phyloP scores from a whole-genome alignment of 768 basidiomycete species.

The Calocera cornea region DNA sequence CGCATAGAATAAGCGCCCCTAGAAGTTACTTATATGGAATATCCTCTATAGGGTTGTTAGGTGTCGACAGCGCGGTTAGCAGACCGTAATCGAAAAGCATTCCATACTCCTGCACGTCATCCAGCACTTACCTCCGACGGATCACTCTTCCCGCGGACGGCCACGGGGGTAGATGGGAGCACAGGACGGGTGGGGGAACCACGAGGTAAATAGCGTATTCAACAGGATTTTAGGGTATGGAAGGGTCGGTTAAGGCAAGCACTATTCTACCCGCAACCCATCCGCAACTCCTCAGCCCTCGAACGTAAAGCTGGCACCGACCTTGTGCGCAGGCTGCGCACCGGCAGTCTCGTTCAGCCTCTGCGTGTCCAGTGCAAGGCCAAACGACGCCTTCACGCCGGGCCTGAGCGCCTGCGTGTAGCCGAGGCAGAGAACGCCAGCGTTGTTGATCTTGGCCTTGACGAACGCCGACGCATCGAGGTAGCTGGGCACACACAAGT shows the following conservation, averaged over 20 bases:
- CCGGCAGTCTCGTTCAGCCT: slow-evolving; percentile 61
- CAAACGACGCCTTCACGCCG: slow-evolving; percentile 84
- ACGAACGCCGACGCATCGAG: slow-evolving; percentile 82
- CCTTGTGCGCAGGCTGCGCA: slow-evolving; percentile 60
- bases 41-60: too few relatives aligned
- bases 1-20: too few relatives aligned
- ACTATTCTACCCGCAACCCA: background rate
- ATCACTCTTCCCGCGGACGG: too few relatives aligned
- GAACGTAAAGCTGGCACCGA: slow-evolving; percentile 62
- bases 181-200: background rate
- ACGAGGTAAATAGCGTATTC: background rate
- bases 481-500: slow-evolving; percentile 38
- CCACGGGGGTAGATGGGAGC: background rate
- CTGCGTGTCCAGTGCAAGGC: slow-evolving; percentile 90
- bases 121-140: background rate
- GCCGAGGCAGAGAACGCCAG: slow-evolving; percentile 67
- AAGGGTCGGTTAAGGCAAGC: background rate
- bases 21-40: too few relatives aligned
- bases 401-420: slow-evolving; percentile 87
- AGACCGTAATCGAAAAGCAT: too few relatives aligned
- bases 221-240: slow-evolving; percentile 1
- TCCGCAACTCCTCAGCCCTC: slow-evolving; percentile 29
- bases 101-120: background rate
- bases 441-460: slow-evolving; percentile 98
- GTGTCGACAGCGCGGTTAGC: too few relatives aligned